Conservation (phyloP, 306 rosid genomes). For the Abrus pulchellus region DNA sequence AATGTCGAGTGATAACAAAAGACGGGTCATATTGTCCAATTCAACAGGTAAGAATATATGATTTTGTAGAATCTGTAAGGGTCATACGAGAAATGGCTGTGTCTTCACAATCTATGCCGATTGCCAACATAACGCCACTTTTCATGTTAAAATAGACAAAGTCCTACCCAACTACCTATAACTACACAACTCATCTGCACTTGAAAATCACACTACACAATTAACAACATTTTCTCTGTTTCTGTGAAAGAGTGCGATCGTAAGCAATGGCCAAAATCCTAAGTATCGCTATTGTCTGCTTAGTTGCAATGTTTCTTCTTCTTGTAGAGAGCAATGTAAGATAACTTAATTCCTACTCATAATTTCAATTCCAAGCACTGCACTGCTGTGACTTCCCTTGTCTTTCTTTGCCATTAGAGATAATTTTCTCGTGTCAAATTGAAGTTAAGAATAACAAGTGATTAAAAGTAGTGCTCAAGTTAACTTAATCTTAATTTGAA, state of each 20-base stretch:
- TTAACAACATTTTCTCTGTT: neutral
- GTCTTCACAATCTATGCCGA: neutral
- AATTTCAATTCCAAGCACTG: neutral
- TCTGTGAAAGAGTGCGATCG: neutral
- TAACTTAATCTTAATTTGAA: neutral
- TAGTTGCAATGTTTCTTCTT: slow-evolving; percentile 40
- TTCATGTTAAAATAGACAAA: slow-evolving; percentile 27
- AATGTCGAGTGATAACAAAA: neutral
- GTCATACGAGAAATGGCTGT: slow-evolving; percentile 7
- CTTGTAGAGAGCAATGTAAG: slow-evolving; percentile 63
- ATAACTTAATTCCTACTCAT: neutral
- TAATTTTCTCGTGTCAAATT: neutral
- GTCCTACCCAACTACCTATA: slow-evolving; percentile 36
- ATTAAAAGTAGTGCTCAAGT: neutral
- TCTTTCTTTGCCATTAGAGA: neutral
- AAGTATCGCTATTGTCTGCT: slow-evolving; percentile 17
- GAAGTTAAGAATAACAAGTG: neutral
- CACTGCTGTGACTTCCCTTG: neutral
- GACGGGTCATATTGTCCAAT: slow-evolving; percentile 10
- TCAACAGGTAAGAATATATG: slow-evolving; percentile 1
- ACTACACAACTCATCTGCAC: neutral
- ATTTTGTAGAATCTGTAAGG: neutral
- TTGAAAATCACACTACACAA: slow-evolving; percentile 6
- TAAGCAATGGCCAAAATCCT: slow-evolving; percentile 55
- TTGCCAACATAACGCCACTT: neutral